Evolutionary conservation across 2,329 filamentous ascomycete genomes (phyloP), one percentile per base, ranked within the genome.

Genomic region (Aspergillus tanneri): DNA sequence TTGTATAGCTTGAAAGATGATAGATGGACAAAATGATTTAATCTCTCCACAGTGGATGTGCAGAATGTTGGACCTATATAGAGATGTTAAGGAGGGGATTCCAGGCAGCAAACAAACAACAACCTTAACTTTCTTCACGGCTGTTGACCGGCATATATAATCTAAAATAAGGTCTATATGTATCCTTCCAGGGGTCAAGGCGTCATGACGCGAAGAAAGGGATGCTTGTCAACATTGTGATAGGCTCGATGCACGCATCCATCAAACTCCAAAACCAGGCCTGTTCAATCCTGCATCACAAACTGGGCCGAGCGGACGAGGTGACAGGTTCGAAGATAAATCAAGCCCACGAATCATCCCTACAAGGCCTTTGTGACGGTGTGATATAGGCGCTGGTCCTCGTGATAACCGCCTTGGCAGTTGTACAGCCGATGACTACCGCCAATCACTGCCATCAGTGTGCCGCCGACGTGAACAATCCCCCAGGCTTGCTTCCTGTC

Each of bases 361-460:
- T 22, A 18, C 10, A 9, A 21, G 30, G 35, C 36, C 23, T 12
- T 32, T 43, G 48, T 47, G 43, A 50, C 47, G 30, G 30, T 51
- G 53, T 51, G 53, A 55, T 53, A 32, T 44, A 43, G 42, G 53
- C 44, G 49, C 43, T 42, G 48, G 37, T 24, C 27, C 24, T 34
- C 47, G 50, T 55, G 53, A 55, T 45, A 40, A 43, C 35, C 35
- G 46, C 46, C 50, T 53, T 53, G 48, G 48, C 50, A 34, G 39
- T 39, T 27, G 32, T 35, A 28, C 24, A 19, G 27, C 18, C 9
- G 25, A 42, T 11, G n/a, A 19, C 30, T 22, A 22, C 38, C 43
- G 27, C 53, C 50, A 55, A 55, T 53, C 25, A 28, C 18, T 14
- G 8, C 12, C 23, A 25, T 12, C 12, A n/a, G 9, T 18, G 19